These are phyloP conservation scores for Musa acuminata DNA, from an alignment of 176 grass and related monocot genomes.

Conservation along the genomic window DNA sequence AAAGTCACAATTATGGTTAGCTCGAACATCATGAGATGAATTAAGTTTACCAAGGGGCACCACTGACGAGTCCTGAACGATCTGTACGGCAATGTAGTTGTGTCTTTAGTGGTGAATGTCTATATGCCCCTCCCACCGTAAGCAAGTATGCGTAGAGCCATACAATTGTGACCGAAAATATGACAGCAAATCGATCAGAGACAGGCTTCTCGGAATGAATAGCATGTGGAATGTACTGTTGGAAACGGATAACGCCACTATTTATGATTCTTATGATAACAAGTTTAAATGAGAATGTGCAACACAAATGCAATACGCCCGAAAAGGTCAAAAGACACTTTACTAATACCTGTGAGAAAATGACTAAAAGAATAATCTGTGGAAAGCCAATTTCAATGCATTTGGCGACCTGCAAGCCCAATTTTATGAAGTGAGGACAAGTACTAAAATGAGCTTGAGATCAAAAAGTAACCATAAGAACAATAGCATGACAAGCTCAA, in stretches of 20 bases:
- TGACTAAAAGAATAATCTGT: constrained; percentile 63
- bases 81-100: constrained; percentile 95
- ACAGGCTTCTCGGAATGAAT: constrained; percentile 53
- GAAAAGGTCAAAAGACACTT: background rate
- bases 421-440: constrained; percentile 19
- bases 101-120: constrained; percentile 65
- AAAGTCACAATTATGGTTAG: background rate
- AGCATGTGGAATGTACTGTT: constrained; percentile 67
- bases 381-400: constrained; percentile 97
- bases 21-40: background rate
- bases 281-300: background rate
- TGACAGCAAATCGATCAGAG: constrained; percentile 85
- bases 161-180: constrained; percentile 80
- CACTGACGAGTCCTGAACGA: constrained; percentile 80
- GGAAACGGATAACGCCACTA: constrained; percentile 7
- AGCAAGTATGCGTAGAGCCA: constrained; percentile 94
- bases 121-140: constrained; percentile 87
- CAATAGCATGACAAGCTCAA: background rate
- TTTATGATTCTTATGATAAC: background rate
- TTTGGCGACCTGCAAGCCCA: constrained; percentile 68
- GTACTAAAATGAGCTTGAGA: constrained; percentile 2
- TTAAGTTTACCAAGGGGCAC: constrained; percentile 56
- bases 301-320: background rate
- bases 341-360: constrained; percentile 69
- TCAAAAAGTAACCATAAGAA: background rate